A percentile compares a stretch with the other conserved stretches of the same genome.
phyloP scores from a whole-genome alignment of 2,329 filamentous ascomycete species.

The Penicillium sp. region DNA sequence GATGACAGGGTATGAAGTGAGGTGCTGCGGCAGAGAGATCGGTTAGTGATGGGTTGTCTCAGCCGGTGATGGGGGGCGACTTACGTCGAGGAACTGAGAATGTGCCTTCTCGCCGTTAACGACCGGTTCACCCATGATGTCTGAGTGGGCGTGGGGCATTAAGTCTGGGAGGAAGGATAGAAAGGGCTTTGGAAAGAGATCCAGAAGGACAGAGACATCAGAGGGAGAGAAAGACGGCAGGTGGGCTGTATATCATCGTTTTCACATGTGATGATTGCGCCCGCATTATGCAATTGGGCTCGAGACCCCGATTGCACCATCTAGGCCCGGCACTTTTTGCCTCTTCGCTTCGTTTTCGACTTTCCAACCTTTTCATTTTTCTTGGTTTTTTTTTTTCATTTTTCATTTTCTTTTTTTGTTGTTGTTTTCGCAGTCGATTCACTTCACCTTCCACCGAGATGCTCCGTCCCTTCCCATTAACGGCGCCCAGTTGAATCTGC shows the following conservation, averaged over 20 bases:
- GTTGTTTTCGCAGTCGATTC: slow-evolving; percentile 1
- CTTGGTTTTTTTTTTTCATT: slow-evolving; percentile 8
- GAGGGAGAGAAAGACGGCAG: slow-evolving; percentile 8
- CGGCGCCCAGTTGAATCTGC: not conserved
- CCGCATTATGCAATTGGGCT: slow-evolving; percentile 22
- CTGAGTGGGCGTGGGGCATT: slow-evolving; percentile 52
- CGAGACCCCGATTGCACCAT: slow-evolving; percentile 19
- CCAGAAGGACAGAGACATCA: slow-evolving; percentile 5
- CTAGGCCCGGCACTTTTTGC: too few species aligned
- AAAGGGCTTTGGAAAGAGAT: slow-evolving; percentile 5
- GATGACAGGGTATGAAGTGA: slow-evolving; percentile 79
- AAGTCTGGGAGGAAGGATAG: slow-evolving; percentile 4
- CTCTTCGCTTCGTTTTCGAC: slow-evolving; percentile 20
- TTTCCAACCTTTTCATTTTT: slow-evolving; percentile 5
- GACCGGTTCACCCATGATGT: slow-evolving; percentile 47
- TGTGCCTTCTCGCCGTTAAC: slow-evolving; percentile 52
- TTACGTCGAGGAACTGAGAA: slow-evolving; percentile 48
- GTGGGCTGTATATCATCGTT: slow-evolving; percentile 16
- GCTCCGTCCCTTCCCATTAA: not conserved
- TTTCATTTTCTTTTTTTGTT: slow-evolving; percentile 1
- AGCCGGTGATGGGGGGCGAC: slow-evolving; percentile 20
- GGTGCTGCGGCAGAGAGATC: slow-evolving; percentile 59
- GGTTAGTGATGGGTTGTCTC: not conserved
- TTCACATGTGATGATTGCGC: slow-evolving; percentile 30
- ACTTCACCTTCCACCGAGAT: not conserved